Base-by-base conservation (phyloP, 257 asterid species). In the Penstemon davidsonii region DNA sequence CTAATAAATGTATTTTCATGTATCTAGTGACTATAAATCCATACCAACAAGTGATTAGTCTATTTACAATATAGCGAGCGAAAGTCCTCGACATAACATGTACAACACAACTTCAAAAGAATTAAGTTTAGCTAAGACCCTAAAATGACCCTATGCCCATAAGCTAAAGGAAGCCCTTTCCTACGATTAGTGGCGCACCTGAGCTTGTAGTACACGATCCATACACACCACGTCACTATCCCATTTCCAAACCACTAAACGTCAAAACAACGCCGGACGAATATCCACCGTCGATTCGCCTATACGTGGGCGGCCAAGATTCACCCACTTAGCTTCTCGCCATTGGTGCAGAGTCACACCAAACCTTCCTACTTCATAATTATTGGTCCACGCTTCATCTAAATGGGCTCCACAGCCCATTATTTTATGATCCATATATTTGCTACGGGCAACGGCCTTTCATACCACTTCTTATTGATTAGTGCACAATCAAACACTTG, bases 301-400 rank as follows among this genome's bases (percentile, higher is more conserved):
- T 3, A 13, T 64, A 80, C 84, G 84, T 82, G 85, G 71, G 61
- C 75, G 83, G 84, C 8, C 12, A 0, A 2, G 70, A 80, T 77
- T 4, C 10, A 15, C 59, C 88, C 84, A 80, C 78, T 41, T 78
- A 7, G 44, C 79, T 1, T 19, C 11, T 15, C 7, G 18, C 33
- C 36, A 76, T 82, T 80, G 80, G 83, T 62, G 55, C 6, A 8
- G 10, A 42, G 43, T 76, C 81, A 71, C 78, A 80, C 82, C 83
- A 63, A 77, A 69, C 75, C 75, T 56, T 67, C 79, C 85, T 67
- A 76, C 82, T 73, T 51, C 58, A 44, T 45, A 6, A 11, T 11
- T 38, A 78, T 77, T 77, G 83, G 84, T 51, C 87, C 92, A 84
- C 83, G 90, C 67, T 65, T 75, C 67, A 67, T 8, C 58, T 3